Base-by-base conservation (phyloP, 139 green algal genomes). In the Tetraselmis chui region DNA sequence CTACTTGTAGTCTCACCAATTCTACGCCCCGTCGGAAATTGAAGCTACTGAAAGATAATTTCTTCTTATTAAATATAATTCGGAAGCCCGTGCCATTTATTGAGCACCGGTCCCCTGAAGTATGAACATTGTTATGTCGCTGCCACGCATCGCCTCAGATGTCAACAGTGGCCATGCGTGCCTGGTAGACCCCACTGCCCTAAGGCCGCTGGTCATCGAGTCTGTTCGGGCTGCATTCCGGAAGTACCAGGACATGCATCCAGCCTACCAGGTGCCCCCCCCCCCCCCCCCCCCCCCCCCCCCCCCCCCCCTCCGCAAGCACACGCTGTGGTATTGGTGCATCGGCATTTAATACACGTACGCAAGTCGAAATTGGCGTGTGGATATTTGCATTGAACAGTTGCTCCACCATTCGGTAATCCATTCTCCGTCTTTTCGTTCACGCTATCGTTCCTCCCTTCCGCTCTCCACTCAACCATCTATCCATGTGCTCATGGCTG, bases 341-440 rank as follows among this genome's bases (percentile, higher is more conserved):
- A 67, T 67, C 45, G 45, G 11, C 45, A 18, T 5, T 67, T 18
- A n/a, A n/a, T n/a, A n/a, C n/a, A n/a, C n/a, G n/a, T n/a, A n/a
- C n/a, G n/a, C n/a, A n/a, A n/a, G n/a, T n/a, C n/a, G n/a, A 25
- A 5, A 67, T 18, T 18, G 45, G 11, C 45, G 45, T 67, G 45
- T 67, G 45, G 45, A 18, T 67, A 18, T 5, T 5, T 67, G 45
- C 82, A 0, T 22, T 24, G 26, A 79, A 26, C 1, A 30, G 75
- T 86, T 91, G 83, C 78, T 87, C 26, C 84, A 86, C 76, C 79
- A 92, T 23, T 89, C 89, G 1, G 80, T 89, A 67, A 85, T 92
- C 27, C 58, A 31, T 91, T 1, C 84, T 83, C 31, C 83, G 82
- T 31, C 91, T 92, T 83, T 90, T 85, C 11, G 83, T 79, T 29